Percentiles rank a stretch among this genome's conserved stretches.
Evolutionary conservation across 441 rosid species (phyloP).

Genomic region (Croton laevigatus): DNA sequence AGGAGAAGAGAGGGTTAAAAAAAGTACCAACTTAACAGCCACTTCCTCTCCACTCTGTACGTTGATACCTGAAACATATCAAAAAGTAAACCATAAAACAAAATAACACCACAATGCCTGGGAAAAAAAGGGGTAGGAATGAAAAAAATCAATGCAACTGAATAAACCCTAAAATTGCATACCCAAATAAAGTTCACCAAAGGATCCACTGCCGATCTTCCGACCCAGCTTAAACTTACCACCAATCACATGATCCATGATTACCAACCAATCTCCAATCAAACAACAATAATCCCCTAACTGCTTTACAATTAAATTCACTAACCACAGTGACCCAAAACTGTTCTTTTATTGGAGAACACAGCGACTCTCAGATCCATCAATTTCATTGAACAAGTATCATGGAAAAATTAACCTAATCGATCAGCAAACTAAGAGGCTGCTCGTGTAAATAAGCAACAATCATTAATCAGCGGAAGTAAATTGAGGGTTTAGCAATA

Average conservation of each 20-base stretch:
- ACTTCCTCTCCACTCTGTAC: conserved; percentile 96
- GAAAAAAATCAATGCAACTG: conserved; percentile 13
- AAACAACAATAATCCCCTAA: conserved; percentile 1
- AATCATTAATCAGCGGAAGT: conserved; percentile 24
- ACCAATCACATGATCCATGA: conserved; percentile 89
- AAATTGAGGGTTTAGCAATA: conserved; percentile 10
- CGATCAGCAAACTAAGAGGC: conserved; percentile 5
- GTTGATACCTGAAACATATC: conserved; percentile 58
- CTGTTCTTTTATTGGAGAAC: conserved; percentile 18
- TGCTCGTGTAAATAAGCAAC: conserved; percentile 25
- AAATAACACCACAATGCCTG: neutral
- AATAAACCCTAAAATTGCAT: conserved; percentile 17
- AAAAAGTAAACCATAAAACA: neutral
- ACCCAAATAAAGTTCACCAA: conserved; percentile 95
- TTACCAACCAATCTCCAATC: conserved; percentile 5
- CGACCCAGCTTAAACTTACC: conserved; percentile 92
- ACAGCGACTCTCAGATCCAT: conserved; percentile 31
- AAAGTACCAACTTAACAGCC: conserved; percentile 82
- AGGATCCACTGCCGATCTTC: conserved; percentile 96
- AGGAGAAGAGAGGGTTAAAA: neutral
- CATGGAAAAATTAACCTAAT: conserved; percentile 13
- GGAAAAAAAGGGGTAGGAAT: neutral
- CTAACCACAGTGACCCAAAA: conserved; percentile 24
- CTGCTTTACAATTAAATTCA: conserved; percentile 16
- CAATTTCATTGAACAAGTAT: conserved; percentile 15